phyloP scores from a whole-genome alignment of 768 basidiomycete species.

The Vishniacozyma victoriae region DNA sequence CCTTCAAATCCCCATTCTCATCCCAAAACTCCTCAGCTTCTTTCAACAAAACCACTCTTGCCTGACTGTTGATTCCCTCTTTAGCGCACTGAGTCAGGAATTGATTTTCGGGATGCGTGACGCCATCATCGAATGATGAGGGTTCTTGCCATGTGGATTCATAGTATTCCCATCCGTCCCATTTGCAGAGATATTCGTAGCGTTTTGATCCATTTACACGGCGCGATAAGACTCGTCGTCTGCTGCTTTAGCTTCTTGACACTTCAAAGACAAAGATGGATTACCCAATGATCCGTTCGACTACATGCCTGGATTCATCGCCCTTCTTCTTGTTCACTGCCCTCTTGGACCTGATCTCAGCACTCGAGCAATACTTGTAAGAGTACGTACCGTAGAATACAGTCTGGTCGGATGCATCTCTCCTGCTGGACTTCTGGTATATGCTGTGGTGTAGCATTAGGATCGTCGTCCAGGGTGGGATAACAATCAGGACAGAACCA shows the following conservation, averaged over 20 bases:
- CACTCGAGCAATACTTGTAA: background rate
- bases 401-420: conserved; percentile 9
- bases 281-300: conserved; percentile 17
- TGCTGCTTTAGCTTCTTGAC: background rate
- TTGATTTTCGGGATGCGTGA: background rate
- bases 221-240: conserved; percentile 2
- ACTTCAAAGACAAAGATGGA: background rate
- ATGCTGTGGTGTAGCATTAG: background rate
- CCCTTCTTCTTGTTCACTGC: conserved; percentile 8
- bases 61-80: background rate
- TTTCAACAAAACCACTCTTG: conserved; percentile 1
- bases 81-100: background rate
- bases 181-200: conserved; percentile 12
- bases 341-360: background rate
- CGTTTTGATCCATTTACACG: conserved; percentile 1
- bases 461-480: background rate
- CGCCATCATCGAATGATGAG: background rate
- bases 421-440: conserved; percentile 8
- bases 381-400: conserved; percentile 10
- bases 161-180: conserved; percentile 14
- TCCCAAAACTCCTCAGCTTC: conserved; percentile 6
- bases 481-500: conserved; percentile 16
- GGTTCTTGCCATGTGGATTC: conserved; percentile 11
- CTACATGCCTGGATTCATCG: conserved; percentile 6
- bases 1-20: conserved; percentile 1